phyloP scores from a whole-genome alignment of 495 filamentous ascomycete species.

The Podospora pseudoanserina region DNA sequence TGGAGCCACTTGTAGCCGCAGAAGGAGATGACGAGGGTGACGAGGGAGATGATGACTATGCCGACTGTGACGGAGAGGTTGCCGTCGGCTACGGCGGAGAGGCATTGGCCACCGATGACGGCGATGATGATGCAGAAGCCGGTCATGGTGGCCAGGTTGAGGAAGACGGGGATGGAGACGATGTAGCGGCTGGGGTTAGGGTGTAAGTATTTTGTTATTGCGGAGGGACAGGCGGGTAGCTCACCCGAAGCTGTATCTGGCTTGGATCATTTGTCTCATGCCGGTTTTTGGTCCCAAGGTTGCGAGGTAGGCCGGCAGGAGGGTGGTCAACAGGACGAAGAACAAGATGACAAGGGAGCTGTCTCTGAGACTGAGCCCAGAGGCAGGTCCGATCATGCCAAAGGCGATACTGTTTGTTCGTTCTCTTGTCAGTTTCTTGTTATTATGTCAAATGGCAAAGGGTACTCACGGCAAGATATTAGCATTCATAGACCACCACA shows the following conservation, averaged over 20 bases:
- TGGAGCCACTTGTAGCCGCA: slow-evolving; percentile 57
- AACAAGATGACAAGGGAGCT: slow-evolving; percentile 51
- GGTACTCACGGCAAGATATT: slow-evolving; percentile 42
- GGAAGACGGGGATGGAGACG: slow-evolving; percentile 44
- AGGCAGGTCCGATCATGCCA: slow-evolving; percentile 52
- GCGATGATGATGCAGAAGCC: slow-evolving; percentile 49
- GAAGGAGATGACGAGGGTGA: slow-evolving; percentile 56
- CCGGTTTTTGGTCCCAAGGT: slow-evolving; percentile 51
- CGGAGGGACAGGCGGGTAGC: neutral
- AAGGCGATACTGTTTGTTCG: slow-evolving; percentile 46
- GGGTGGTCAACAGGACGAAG: slow-evolving; percentile 49
- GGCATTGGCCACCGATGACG: slow-evolving; percentile 47
- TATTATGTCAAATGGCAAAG: neutral
- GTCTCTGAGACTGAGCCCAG: slow-evolving; percentile 47
- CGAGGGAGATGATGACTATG: slow-evolving; percentile 51
- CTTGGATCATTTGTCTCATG: slow-evolving; percentile 55
- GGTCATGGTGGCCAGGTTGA: slow-evolving; percentile 48
- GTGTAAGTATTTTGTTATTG: slow-evolving; percentile 7
- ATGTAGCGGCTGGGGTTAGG: slow-evolving; percentile 32
- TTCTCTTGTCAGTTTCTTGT: neutral
- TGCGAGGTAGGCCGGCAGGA: slow-evolving; percentile 49
- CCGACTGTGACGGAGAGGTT: slow-evolving; percentile 44
- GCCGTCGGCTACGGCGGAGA: slow-evolving; percentile 50
- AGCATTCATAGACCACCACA: slow-evolving; percentile 44
- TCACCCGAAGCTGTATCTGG: slow-evolving; percentile 51